A percentile compares a stretch with the other conserved stretches of the same genome.
These are phyloP conservation scores for Coleophoma eucalyptorum DNA, from an alignment of 2,329 filamentous ascomycete genomes.

Conservation along the genomic window DNA sequence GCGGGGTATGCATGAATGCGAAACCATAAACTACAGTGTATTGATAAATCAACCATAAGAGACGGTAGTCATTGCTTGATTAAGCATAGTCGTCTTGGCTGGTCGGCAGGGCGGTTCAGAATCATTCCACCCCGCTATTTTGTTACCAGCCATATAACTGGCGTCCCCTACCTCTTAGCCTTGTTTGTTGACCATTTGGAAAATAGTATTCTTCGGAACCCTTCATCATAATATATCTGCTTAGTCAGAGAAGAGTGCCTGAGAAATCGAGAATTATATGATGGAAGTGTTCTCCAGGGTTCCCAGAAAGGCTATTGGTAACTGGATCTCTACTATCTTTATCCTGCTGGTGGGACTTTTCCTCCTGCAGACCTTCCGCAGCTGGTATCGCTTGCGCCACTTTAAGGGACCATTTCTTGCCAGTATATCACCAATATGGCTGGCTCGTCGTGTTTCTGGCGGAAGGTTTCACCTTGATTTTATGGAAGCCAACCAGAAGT, in stretches of 20 bases:
- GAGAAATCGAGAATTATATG: not conserved
- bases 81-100: no score
- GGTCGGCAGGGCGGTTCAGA: no score
- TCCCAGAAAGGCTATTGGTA: not conserved
- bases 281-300: not conserved
- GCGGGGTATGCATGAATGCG: no score
- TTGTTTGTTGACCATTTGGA: no score
- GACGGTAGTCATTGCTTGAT: no score
- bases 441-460: constrained; percentile 7
- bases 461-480: constrained; percentile 11
- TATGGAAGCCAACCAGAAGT: constrained; percentile 10
- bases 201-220: not conserved
- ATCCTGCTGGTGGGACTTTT: not conserved
- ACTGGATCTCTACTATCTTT: not conserved
- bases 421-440: constrained; percentile 13
- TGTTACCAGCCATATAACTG: no score
- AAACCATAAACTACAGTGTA: no score
- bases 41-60: no score
- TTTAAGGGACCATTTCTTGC: constrained; percentile 14
- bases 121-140: no score
- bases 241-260: not conserved
- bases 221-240: not conserved
- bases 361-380: constrained; percentile 2
- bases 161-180: no score
- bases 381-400: constrained; percentile 11